A percentile compares a stretch with the other conserved stretches of the same genome.
These are phyloP conservation scores for Pueraria montana DNA, from an alignment of 306 rosid species.

Conservation along the genomic window DNA sequence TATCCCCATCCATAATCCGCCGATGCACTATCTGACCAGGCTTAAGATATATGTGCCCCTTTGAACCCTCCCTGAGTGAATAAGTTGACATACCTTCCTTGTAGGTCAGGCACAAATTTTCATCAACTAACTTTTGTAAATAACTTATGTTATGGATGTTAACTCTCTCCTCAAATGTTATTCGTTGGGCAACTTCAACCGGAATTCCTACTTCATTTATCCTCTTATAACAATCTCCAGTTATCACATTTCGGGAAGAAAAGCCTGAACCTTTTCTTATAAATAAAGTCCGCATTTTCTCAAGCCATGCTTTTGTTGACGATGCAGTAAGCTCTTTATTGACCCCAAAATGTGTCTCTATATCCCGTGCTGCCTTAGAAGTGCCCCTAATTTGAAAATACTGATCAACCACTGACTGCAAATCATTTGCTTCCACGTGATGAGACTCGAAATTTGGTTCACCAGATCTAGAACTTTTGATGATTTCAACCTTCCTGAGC, in stretches of 20 bases:
- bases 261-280: conserved; percentile 97
- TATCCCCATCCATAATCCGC: conserved; percentile 96
- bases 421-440: conserved; percentile 83
- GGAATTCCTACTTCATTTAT: conserved; percentile 94
- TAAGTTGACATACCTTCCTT: conserved; percentile 79
- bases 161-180: conserved; percentile 94
- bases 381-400: conserved; percentile 91
- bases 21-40: conserved; percentile 89
- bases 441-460: conserved; percentile 84
- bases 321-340: conserved; percentile 73
- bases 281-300: conserved; percentile 87
- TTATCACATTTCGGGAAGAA: conserved; percentile 94
- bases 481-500: conserved; percentile 75
- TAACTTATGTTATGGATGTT: conserved; percentile 67
- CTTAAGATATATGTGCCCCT: conserved; percentile 78
- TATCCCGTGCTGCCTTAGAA: conserved; percentile 73
- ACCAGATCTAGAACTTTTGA: conserved; percentile 86
- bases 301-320: conserved; percentile 92
- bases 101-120: conserved; percentile 76
- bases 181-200: conserved; percentile 78
- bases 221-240: conserved; percentile 88
- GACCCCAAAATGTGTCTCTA: conserved; percentile 73
- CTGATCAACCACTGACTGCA: conserved; percentile 74
- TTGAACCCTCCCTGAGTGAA: conserved; percentile 93
- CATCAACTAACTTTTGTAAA: conserved; percentile 86